Evolutionary conservation across 441 rosid species (phyloP).

Genomic region (Gossypium davidsonii): DNA sequence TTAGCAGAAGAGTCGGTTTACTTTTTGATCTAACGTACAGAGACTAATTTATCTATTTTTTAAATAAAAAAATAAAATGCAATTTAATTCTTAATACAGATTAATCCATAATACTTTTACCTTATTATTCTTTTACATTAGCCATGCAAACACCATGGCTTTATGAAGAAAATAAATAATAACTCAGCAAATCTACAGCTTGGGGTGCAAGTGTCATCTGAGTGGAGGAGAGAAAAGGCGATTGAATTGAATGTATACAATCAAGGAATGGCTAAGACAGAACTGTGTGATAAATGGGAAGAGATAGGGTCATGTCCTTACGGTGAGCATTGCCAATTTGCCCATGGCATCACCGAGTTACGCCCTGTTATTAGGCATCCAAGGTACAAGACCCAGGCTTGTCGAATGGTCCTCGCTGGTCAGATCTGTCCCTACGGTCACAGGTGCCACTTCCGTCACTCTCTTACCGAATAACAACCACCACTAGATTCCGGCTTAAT

Average conservation of each 20-base stretch:
- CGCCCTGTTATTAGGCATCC: constrained; percentile 77
- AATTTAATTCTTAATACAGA: too few relatives aligned
- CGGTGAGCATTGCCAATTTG: constrained; percentile 65
- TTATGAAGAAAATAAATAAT: too few relatives aligned
- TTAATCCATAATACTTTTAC: too few relatives aligned
- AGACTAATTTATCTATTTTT: too few relatives aligned
- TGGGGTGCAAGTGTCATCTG: constrained; percentile 29
- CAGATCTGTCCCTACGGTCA: constrained; percentile 66
- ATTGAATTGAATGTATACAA: constrained; percentile 48
- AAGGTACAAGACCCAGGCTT: constrained; percentile 63
- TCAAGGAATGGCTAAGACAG: constrained; percentile 74
- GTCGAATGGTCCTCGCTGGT: constrained; percentile 67
- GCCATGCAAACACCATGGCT: too few relatives aligned
- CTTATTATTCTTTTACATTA: too few relatives aligned
- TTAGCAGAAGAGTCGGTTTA: too few relatives aligned
- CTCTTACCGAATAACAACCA: constrained; percentile 56
- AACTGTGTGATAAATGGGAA: constrained; percentile 87
- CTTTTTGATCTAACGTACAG: too few relatives aligned
- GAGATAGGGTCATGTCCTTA: constrained; percentile 72
- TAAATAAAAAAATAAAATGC: too few relatives aligned
- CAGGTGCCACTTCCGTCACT: constrained; percentile 80
- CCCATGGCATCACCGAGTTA: constrained; percentile 70
- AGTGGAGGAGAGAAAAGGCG: constrained; percentile 38
- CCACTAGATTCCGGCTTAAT: constrained; percentile 35
- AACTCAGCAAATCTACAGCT: constrained; percentile 26